Base-by-base conservation (phyloP, 1,139 yeast genomes). In the Yamadazyma mexicana region DNA sequence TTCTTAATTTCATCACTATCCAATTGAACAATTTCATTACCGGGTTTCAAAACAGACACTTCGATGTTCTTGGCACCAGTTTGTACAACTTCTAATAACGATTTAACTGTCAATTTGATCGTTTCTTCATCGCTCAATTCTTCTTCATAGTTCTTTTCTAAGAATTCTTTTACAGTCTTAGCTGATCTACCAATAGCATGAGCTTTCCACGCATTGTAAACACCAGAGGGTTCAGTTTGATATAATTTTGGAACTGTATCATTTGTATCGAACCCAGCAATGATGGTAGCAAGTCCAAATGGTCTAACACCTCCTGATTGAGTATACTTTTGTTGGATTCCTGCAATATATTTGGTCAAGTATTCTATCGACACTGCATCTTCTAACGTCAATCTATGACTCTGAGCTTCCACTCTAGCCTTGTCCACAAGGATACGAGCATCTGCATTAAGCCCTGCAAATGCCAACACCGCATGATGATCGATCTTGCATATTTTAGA, bases 131-230 rank as follows among this genome's bases (percentile, higher is more conserved):
- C 89, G 45, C 74, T 71, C 50, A 66, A 57, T 17, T 77, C 88
- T 42, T 83, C 89, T 54, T 76, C 77, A 66, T 87, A 91, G 56
- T 88, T 87, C 68, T 89, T 91, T 63, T 94, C 99, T 62, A 92
- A 76, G 54, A 91, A 87, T 62, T 94, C 98, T 52, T 95, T 83
- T 25, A 94, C 98, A 1, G 98, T 92, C 64, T 92, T 92, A 46
- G 95, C 79, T 44, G 95, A 87, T 59, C 96, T 82, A 42, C 99
- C 99, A 59, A 94, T 92, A 17, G 98, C 91, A 61, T 88, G 94
- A 16, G 98, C 98, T 63, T 91, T 88, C 98, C 98, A 92, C n/a
- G 98, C 96, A 40, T 95, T 88, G 61, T 85, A 92, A 49, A 92
- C 94, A 22, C 99, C 99, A 33, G 96, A 86, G 34, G 98, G 98